A percentile compares a stretch with the other conserved stretches of the same genome.
Evolutionary conservation across 2,329 filamentous ascomycete species (phyloP).

Genomic region (Fonsecaea erecta): DNA sequence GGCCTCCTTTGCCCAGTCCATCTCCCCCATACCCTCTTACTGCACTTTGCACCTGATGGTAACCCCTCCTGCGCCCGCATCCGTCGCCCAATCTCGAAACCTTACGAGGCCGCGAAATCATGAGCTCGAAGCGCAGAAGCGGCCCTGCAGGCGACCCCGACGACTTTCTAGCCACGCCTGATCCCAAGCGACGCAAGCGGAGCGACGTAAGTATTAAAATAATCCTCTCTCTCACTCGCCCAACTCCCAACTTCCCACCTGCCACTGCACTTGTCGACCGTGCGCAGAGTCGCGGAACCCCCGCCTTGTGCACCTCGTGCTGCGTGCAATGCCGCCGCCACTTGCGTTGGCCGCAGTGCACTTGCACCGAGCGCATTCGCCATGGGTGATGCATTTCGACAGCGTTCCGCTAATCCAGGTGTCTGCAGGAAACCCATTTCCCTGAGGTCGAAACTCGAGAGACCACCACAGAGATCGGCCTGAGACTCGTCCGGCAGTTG

Average conservation of each 20-base stretch:
- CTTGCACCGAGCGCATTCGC: slow-evolving; percentile 4
- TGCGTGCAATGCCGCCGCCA: slow-evolving; percentile 12
- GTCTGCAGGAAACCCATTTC: slow-evolving; percentile 36
- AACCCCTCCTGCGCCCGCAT: slow-evolving; percentile 22
- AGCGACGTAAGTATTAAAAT: slow-evolving; percentile 37
- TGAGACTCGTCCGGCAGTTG: slow-evolving; percentile 75
- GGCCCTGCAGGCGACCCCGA: slow-evolving; percentile 55
- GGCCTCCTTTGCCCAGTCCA: slow-evolving; percentile 5
- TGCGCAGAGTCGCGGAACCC: slow-evolving; percentile 11
- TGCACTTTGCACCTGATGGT: slow-evolving; percentile 20
- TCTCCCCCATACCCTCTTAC: slow-evolving; percentile 4
- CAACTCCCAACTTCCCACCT: slow-evolving; percentile 12
- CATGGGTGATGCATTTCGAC: slow-evolving; percentile 1
- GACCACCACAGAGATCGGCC: slow-evolving; percentile 71
- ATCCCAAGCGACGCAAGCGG: slow-evolving; percentile 54
- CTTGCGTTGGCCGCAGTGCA: slow-evolving; percentile 5
- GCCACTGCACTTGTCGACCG: slow-evolving; percentile 13
- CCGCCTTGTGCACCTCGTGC: slow-evolving; percentile 16
- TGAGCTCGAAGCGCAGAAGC: slow-evolving; percentile 61
- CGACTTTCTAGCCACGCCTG: slow-evolving; percentile 53
- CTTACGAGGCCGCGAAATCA: slow-evolving; percentile 36
- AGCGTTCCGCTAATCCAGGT: slow-evolving; percentile 23
- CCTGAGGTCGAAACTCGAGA: slow-evolving; percentile 62
- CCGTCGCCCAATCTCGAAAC: slow-evolving; percentile 27
- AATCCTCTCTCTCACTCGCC: slow-evolving; percentile 21